These are phyloP conservation scores for Fusarium metavorans DNA, from an alignment of 2,329 filamentous ascomycete genomes.

Conservation along the genomic window DNA sequence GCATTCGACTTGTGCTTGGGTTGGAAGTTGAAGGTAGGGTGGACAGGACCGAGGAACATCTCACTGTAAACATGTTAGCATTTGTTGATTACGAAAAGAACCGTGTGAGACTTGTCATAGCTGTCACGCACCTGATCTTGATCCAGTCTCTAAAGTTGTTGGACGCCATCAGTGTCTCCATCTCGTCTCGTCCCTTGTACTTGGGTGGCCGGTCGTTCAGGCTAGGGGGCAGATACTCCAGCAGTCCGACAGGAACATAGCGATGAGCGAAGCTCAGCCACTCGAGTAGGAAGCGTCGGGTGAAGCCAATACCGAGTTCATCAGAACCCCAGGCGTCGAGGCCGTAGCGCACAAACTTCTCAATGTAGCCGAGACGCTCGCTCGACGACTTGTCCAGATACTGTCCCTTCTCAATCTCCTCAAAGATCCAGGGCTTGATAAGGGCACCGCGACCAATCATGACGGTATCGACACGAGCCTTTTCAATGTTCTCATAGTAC, in stretches of 20 bases:
- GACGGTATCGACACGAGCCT: constrained; percentile 87
- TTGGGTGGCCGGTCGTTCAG: constrained; percentile 91
- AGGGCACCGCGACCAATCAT: constrained; percentile 98
- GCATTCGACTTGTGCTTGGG: constrained; percentile 98
- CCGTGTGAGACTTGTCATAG: not conserved
- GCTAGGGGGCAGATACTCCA: constrained; percentile 88
- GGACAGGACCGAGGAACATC: constrained; percentile 95
- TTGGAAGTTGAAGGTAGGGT: constrained; percentile 91
- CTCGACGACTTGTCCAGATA: constrained; percentile 95
- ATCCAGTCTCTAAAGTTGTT: constrained; percentile 98
- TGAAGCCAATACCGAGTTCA: constrained; percentile 91
- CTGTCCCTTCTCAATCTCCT: constrained; percentile 91
- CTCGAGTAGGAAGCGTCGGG: constrained; percentile 91
- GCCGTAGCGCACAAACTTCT: constrained; percentile 91
- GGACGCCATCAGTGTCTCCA: constrained; percentile 94
- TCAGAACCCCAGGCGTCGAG: constrained; percentile 96
- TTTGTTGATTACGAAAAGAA: not conserved
- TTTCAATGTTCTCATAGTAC: constrained; percentile 81
- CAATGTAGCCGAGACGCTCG: constrained; percentile 86
- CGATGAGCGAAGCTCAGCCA: constrained; percentile 94
- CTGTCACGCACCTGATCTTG: constrained; percentile 84
- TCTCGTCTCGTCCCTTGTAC: constrained; percentile 85
- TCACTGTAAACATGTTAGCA: constrained; percentile 69
- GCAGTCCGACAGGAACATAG: constrained; percentile 89
- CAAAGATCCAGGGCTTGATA: constrained; percentile 98